These are phyloP conservation scores for Cryptococcus wingfieldii DNA, from an alignment of 1,284 basidiomycete species.

Conservation along the genomic window DNA sequence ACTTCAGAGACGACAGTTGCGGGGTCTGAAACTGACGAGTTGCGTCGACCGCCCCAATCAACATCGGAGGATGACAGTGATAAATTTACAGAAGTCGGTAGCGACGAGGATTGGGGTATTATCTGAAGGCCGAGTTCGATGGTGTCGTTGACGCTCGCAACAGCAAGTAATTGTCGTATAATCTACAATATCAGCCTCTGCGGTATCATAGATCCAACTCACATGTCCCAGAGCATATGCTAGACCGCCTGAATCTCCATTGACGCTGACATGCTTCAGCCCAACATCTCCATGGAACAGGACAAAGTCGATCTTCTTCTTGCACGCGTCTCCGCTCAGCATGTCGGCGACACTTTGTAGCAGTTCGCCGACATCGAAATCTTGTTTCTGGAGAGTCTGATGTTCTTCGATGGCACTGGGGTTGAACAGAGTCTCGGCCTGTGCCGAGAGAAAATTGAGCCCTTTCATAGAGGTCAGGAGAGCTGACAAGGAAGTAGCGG, in stretches of 20 bases:
- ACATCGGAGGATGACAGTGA: constrained; percentile 28
- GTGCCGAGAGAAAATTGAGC: constrained; percentile 81
- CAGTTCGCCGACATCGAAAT: constrained; percentile 65
- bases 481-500: constrained; percentile 78
- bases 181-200: constrained; percentile 55
- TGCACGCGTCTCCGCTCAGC: constrained; percentile 75
- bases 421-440: constrained; percentile 50
- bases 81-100: constrained; percentile 31
- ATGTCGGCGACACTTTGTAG: constrained; percentile 75
- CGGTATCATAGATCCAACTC: constrained; percentile 42
- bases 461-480: constrained; percentile 84
- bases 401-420: neutral
- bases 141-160: constrained; percentile 67
- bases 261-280: constrained; percentile 75
- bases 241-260: constrained; percentile 76
- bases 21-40: constrained; percentile 13
- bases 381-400: constrained; percentile 23
- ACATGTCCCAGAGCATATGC: constrained; percentile 78
- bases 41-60: constrained; percentile 4
- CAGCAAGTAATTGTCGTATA: constrained; percentile 72
- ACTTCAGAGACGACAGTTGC: constrained; percentile 16
- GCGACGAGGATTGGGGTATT: constrained; percentile 45
- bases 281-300: constrained; percentile 80
- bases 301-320: constrained; percentile 77
- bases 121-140: constrained; percentile 82